Base-by-base conservation (phyloP, 352 stramenopile species). In the Aphanomyces cochlioides region DNA sequence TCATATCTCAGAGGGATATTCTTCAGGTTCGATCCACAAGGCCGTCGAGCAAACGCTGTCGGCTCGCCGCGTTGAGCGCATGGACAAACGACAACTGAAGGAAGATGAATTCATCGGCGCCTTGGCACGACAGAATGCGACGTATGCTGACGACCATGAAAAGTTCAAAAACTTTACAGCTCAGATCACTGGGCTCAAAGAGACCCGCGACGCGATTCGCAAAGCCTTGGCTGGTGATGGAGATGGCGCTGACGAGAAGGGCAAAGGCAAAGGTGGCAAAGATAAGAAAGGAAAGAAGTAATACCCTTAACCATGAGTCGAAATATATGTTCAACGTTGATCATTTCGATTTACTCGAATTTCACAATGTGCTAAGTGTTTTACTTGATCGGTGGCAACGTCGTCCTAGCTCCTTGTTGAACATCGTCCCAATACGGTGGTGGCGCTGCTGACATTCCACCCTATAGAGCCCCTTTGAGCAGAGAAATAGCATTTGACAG, bases 1-100 rank as follows among this genome's bases (percentile, higher is more conserved):
- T 4, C 85, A 97, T 60, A 91, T 98, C 63, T 97, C 89, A 2
- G 89, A 96, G 59, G 92, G 92, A 7, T 98, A 97, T 70, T 91
- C 87, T 36, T 91, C 85, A 7, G 92, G 92, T 7, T 84, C 83
- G 48, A 96, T 98, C 57, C 78, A 89, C 34, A 73, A 72, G 4
- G 79, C 88, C 0, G 89, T 97, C 13, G 77, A 89, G 47, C 78
- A 79, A 6, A 96, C 88, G 13, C 58, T 98, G 13, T 97, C 90
- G 3, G 74, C 77, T 36, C 78, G 92, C 17, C 81, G 92, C 54
- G 78, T 90, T 10, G 76, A 89, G 40, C 90, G 87, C 39, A 73
- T 98, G 5, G 81, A 89, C 19, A 96, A 92, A 73, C 74, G 90
- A 1, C 72, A 82, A 7, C 70, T 97, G 1, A 75, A 75, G n/a